Evolutionary conservation across 306 rosid genomes (phyloP), one percentile per base, ranked within the genome.

Genomic region (Vachellia collinsii): DNA sequence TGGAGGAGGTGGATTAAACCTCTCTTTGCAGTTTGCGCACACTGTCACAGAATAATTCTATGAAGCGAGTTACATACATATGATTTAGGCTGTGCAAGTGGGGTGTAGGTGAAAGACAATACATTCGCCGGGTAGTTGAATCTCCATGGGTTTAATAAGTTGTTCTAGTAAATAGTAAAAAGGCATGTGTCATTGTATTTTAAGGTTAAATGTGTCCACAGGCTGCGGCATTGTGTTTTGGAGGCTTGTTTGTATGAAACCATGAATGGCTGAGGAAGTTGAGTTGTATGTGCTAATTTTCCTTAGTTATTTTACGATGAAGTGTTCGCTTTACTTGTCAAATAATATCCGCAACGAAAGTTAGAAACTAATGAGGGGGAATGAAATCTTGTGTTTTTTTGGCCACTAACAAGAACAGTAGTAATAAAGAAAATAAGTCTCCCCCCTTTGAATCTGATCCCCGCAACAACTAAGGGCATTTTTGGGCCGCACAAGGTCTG

Each of bases 1-100:
- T 90, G 91, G 91, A 90, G 81, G 90, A 88, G 79, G 91, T 88
- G 0, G 90, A 90, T 72, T 90, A 66, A 88, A 70, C 39, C 0
- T 16, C 23, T 25, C 8, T 16, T 34, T 25, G 10, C 1, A 17
- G 46, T 11, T 12, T 23, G 7, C 56, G 4, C 13, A 0, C 53
- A 1, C 29, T 3, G 16, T 25, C 14, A 46, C 8, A 72, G 54
- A 6, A 19, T 42, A 58, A 8, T 41, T 8, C 44, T 47, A 5
- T 61, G 10, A 37, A 6, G 16, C 36, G 7, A 61, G 13, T 61
- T 9, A 20, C 50, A 34, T 44, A 5, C 34, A 3, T 5, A 2
- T 44, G 3, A 14, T 50, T 14, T 50, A 64, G 23, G 38, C 1
- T 34, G 34, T 63, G 71, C 61, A 46, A 37, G 34, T 63, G 16